Conservation (phyloP, 352 stramenopile genomes). For the Phytophthora sansomeana region DNA sequence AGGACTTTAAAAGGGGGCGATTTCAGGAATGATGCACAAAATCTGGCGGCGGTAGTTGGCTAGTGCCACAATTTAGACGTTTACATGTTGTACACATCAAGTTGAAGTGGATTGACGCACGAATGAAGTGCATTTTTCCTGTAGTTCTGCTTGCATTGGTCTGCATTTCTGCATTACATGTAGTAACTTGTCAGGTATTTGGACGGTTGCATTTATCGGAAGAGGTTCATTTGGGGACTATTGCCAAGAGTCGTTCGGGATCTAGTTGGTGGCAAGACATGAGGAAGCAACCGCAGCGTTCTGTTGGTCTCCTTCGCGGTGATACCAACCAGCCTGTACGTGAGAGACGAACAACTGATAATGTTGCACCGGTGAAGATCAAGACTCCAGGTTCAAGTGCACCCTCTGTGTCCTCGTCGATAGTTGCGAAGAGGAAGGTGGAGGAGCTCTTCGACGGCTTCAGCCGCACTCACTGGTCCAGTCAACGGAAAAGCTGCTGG, state of each 20-base stretch:
- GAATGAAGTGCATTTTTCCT: no score
- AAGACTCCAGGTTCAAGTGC: conserved; percentile 7
- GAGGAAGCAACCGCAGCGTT: conserved; percentile 15
- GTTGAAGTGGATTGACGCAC: no score
- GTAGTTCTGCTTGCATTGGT: no score
- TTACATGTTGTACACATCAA: no score
- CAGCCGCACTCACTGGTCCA: conserved; percentile 67
- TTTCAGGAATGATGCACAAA: no score
- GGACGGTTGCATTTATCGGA: no score
- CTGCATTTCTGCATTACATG: no score
- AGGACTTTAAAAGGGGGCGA: no score
- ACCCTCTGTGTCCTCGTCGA: conserved; percentile 4
- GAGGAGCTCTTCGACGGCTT: conserved; percentile 57
- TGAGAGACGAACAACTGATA: not conserved
- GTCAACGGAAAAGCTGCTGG: conserved; percentile 55
- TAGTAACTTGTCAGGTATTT: no score
- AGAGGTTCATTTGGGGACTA: not conserved
- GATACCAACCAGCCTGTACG: conserved; percentile 4
- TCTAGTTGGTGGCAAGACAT: not conserved
- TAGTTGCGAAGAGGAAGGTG: conserved; percentile 45
- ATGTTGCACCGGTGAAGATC: not conserved
- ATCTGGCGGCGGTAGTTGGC: no score
- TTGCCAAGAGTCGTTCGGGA: not conserved
- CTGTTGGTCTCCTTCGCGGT: conserved; percentile 17
- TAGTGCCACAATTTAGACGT: no score